Conservation (phyloP, 1,139 yeast species). For the Meyerozyma elateridarum region DNA sequence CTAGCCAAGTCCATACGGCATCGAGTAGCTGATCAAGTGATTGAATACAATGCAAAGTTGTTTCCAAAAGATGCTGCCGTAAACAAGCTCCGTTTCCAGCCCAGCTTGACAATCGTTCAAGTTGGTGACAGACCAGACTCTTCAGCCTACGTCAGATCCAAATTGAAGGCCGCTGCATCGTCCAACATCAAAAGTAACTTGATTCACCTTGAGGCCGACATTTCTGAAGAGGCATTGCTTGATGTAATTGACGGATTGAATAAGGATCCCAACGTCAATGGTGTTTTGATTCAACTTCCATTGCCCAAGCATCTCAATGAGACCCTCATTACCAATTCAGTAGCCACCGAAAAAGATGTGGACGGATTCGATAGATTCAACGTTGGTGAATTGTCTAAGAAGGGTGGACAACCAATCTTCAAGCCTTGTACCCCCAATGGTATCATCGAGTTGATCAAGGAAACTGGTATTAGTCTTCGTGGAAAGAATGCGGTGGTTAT, state of each 20-base stretch:
- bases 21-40: conserved; percentile 39
- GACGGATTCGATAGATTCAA: conserved; percentile 76
- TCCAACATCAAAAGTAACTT: conserved; percentile 60
- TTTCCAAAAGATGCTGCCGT: conserved; percentile 16
- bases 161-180: conserved; percentile 65
- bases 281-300: conserved; percentile 69
- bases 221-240: conserved; percentile 53
- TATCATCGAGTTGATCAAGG: conserved; percentile 60
- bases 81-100: conserved; percentile 45
- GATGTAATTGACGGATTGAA: conserved; percentile 54
- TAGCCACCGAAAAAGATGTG: conserved; percentile 65
- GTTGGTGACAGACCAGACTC: conserved; percentile 78
- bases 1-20: conserved; percentile 37
- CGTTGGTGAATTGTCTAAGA: conserved; percentile 71
- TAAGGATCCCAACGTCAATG: conserved; percentile 61
- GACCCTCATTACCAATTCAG: conserved; percentile 63
- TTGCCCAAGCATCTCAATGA: conserved; percentile 68
- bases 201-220: conserved; percentile 52
- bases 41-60: conserved; percentile 24
- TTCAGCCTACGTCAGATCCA: conserved; percentile 70
- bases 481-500: conserved; percentile 76
- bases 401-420: conserved; percentile 66
- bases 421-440: conserved; percentile 83
- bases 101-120: conserved; percentile 65
- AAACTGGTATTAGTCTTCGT: conserved; percentile 52